These are phyloP conservation scores for Euphorbia peplus DNA, from an alignment of 345 rosid genomes.

Conservation along the genomic window DNA sequence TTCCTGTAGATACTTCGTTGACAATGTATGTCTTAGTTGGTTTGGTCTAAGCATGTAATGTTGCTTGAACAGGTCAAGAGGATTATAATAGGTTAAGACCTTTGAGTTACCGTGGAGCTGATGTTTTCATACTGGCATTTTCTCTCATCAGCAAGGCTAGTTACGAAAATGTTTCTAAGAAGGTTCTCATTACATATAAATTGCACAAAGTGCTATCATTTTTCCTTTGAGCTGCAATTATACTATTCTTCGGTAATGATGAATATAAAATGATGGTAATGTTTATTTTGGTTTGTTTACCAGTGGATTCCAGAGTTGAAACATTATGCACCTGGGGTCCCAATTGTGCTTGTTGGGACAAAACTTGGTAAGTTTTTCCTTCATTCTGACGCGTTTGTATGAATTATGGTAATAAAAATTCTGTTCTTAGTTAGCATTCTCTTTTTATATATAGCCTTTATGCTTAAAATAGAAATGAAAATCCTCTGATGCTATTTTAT, in stretches of 20 bases:
- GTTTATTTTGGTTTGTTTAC: conserved; percentile 7
- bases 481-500: neutral
- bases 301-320: conserved; percentile 41
- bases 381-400: neutral
- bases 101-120: conserved; percentile 35
- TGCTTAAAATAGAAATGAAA: too few species aligned
- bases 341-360: conserved; percentile 33
- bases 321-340: conserved; percentile 38
- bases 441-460: neutral
- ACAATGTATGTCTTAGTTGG: neutral
- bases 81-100: conserved; percentile 38
- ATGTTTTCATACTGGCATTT: conserved; percentile 36
- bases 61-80: conserved; percentile 29
- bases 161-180: conserved; percentile 34
- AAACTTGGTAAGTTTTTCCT: conserved; percentile 26
- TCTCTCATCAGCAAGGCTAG: conserved; percentile 39
- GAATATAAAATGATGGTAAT: neutral
- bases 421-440: neutral
- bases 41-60: conserved; percentile 4
- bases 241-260: neutral
- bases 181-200: conserved; percentile 13
- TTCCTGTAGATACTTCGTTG: neutral
- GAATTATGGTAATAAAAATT: neutral
- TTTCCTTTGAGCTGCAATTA: neutral
- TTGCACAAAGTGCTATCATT: neutral